Evolutionary conservation across 2,329 filamentous ascomycete genomes (phyloP), one percentile per base, ranked within the genome.

Genomic region (Arachnomyces sp.): DNA sequence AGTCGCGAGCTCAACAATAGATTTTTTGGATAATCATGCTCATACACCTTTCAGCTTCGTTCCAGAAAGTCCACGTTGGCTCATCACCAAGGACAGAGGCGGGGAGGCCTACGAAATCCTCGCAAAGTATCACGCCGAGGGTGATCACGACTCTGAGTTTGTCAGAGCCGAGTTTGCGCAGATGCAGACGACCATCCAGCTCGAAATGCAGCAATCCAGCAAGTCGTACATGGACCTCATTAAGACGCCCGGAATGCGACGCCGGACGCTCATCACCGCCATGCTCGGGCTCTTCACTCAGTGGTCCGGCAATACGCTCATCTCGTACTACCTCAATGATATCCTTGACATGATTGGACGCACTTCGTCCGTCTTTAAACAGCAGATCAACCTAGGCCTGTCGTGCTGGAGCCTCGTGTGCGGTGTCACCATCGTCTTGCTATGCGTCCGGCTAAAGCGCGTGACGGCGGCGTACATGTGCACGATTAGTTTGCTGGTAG

Each of bases 131-230:
- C 67, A 72, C 45, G 70, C 70, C 18, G 72, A 75, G 49, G 73
- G 70, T 2, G 63, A 74, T 31, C 47, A 47, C 8, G 53, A 65
- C 18, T 73, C 69, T 2, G 57, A 67, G 7, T 66, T 77, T 11
- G 72, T 77, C 17, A 65, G 69, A 38, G 74, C 73, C n/a, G 77
- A 81, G 49, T 74, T 78, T 52, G 67, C 67, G 0, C 74, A 80
- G 52, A 80, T 80, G 47, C 61, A 68, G 33, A 65, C 71, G 3
- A 74, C 75, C 1, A 69, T 78, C 48, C 63, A 66, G 15, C 51
- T 74, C 1, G 74, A 78, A 50, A 57, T 72, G 42, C 71, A 78
- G 38, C 54, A 66, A 42, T 68, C 72, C 9, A 50, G 42, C 32
- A 42, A 43, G 25, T 44, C 44, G 8, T 52, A 44, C 43, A 16